Percentiles rank a stretch among this genome's conserved stretches.
These are phyloP conservation scores for Aspergillus sergii DNA, from an alignment of 2,329 filamentous ascomycete species.

Conservation along the genomic window DNA sequence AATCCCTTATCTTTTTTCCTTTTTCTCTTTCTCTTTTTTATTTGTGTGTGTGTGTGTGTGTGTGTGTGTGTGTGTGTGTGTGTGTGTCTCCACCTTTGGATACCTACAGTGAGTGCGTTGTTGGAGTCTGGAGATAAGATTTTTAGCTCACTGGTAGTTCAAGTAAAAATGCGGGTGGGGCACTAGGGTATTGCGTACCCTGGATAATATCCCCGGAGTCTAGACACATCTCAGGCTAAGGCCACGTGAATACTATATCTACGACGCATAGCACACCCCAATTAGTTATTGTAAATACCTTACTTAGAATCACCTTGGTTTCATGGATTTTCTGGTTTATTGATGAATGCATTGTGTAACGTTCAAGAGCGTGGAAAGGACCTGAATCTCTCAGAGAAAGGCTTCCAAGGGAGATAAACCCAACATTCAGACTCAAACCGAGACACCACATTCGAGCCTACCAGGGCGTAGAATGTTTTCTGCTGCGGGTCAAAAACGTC, in stretches of 20 bases:
- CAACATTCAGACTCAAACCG: constrained; percentile 30
- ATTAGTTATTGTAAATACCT: background rate
- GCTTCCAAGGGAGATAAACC: constrained; percentile 25
- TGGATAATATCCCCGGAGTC: background rate
- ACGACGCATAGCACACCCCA: background rate
- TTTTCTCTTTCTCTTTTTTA: background rate
- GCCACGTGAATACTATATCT: background rate
- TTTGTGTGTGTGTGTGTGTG: background rate
- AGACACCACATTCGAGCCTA: constrained; percentile 29
- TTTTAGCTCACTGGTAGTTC: background rate
- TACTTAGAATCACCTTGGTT: background rate
- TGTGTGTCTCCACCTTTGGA: too few species aligned
- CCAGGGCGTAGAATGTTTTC: constrained; percentile 25
- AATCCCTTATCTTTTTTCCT: background rate
- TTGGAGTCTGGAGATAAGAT: background rate
- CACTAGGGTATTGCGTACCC: background rate
- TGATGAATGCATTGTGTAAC: background rate
- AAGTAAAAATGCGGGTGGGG: background rate
- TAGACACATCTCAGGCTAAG: background rate
- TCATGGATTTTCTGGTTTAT: background rate
- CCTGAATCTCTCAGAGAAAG: constrained; percentile 23
- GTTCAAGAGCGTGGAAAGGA: constrained; percentile 9
- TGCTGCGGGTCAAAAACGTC: constrained; percentile 22
- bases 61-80: background rate
- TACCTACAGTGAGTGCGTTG: background rate